A percentile compares a stretch with the other conserved stretches of the same genome.
These are phyloP conservation scores for Pterulicium gracile DNA, from an alignment of 1,284 basidiomycete species.

Conservation along the genomic window DNA sequence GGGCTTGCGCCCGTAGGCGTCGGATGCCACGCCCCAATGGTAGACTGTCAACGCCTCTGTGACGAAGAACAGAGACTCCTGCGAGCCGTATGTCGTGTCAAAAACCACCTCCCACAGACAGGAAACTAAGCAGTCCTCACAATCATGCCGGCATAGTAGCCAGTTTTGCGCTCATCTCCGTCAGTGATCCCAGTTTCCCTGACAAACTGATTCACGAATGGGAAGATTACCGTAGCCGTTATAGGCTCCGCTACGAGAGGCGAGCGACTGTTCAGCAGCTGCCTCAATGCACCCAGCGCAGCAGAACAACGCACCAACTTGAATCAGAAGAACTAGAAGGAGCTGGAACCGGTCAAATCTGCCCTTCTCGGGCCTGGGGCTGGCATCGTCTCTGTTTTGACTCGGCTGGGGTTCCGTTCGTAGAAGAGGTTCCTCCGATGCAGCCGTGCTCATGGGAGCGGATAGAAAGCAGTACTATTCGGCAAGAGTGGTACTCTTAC, in stretches of 20 bases:
- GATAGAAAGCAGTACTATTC: too few relatives aligned
- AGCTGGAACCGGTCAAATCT: neutral
- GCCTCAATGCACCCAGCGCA: too few relatives aligned
- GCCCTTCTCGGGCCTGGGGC: too few relatives aligned
- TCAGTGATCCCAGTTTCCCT: conserved; percentile 13
- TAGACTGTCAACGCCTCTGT: conserved; percentile 28
- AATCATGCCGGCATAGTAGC: conserved; percentile 24
- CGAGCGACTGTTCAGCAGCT: too few relatives aligned
- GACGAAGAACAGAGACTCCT: conserved; percentile 35
- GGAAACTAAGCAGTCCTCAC: too few relatives aligned
- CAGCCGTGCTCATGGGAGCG: too few relatives aligned
- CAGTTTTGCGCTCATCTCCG: conserved; percentile 12
- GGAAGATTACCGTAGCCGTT: conserved; percentile 18
- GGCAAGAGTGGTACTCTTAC: too few relatives aligned
- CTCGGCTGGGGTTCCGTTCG: too few relatives aligned
- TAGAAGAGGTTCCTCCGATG: too few relatives aligned
- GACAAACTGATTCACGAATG: conserved; percentile 19
- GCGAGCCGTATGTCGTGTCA: too few relatives aligned
- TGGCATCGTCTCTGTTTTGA: too few relatives aligned
- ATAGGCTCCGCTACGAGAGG: conserved; percentile 20
- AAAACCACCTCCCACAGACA: too few relatives aligned
- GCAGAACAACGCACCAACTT: neutral
- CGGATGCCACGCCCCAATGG: conserved; percentile 32
- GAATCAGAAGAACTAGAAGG: neutral
- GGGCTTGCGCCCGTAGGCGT: conserved; percentile 31